These are phyloP conservation scores for Saccharum hybrid DNA, from an alignment of 202 grass and related monocot genomes.

Conservation along the genomic window DNA sequence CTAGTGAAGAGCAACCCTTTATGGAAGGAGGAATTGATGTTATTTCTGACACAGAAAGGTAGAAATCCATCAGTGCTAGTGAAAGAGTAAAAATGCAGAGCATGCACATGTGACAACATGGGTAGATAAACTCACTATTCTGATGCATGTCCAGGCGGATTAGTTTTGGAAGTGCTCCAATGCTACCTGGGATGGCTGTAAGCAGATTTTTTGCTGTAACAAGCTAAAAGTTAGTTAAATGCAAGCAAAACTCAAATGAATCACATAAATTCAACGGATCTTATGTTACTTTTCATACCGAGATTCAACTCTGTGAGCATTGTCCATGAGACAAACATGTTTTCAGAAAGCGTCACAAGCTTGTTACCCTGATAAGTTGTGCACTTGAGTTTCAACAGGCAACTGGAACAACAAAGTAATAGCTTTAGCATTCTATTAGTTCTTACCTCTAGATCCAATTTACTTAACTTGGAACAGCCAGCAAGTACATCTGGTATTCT, in stretches of 20 bases:
- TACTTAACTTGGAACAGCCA: conserved; percentile 75
- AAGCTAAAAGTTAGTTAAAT: conserved; percentile 40
- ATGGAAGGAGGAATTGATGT: conserved; percentile 80
- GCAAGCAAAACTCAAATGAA: conserved; percentile 41
- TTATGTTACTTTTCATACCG: conserved; percentile 52
- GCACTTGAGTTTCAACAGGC: conserved; percentile 25
- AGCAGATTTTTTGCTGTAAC: conserved; percentile 83
- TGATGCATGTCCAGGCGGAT: conserved; percentile 90
- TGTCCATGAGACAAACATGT: conserved; percentile 81
- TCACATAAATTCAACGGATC: conserved; percentile 19
- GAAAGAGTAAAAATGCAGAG: conserved; percentile 34
- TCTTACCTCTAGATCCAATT: conserved; percentile 85
- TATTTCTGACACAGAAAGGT: conserved; percentile 65
- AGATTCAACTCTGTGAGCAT: conserved; percentile 81
- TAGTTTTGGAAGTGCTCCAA: conserved; percentile 76
- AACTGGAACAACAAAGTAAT: conserved; percentile 28
- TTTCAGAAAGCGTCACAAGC: conserved; percentile 64
- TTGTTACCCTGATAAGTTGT: conserved; percentile 78
- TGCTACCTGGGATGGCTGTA: conserved; percentile 67
- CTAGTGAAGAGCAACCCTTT: conserved; percentile 82
- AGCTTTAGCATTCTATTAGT: conserved; percentile 30
- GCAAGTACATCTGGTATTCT: conserved; percentile 69
- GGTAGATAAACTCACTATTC: conserved; percentile 71
- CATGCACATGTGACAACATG: conserved; percentile 28
- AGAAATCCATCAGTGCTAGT: conserved; percentile 36